Conservation (phyloP, 1,284 basidiomycete genomes). For the Pyrrhoderma lamaoense region DNA sequence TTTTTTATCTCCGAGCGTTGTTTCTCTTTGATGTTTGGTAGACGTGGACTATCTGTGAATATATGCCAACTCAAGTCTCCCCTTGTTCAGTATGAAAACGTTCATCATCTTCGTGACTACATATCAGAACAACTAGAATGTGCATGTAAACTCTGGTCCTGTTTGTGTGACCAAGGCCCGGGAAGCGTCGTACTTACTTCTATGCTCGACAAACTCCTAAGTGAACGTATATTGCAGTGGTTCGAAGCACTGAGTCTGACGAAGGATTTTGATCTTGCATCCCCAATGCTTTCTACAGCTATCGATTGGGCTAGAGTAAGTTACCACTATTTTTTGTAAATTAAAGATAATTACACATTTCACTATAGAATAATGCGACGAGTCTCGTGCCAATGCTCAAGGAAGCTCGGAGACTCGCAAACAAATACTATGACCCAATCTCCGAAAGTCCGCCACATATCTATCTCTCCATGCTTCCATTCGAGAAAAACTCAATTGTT, state of each 20-base stretch:
- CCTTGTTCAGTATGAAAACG: constrained; percentile 1
- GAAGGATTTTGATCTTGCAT: not conserved
- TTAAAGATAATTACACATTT: too few species aligned
- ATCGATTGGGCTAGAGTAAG: not conserved
- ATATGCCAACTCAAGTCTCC: constrained; percentile 2
- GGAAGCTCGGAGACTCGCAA: constrained; percentile 14
- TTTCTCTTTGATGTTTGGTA: not conserved
- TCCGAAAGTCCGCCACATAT: constrained; percentile 21
- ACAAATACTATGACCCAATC: constrained; percentile 17
- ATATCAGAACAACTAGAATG: constrained; percentile 1
- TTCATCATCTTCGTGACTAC: not conserved
- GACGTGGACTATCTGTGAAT: not conserved
- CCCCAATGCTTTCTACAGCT: not conserved
- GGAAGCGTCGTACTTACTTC: not conserved
- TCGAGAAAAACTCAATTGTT: constrained; percentile 14
- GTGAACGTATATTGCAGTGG: not conserved
- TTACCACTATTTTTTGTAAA: too few species aligned
- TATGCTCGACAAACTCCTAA: not conserved
- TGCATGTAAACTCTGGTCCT: constrained; percentile 1
- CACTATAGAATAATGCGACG: too few species aligned
- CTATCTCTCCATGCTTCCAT: constrained; percentile 22
- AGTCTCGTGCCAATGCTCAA: not conserved
- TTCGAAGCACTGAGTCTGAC: constrained; percentile 4
- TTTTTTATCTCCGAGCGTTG: not conserved
- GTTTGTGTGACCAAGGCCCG: not conserved